A percentile compares a stretch with the other conserved stretches of the same genome.
Conservation (phyloP, 164 flowering plant species). For the Litsea cubeba region DNA sequence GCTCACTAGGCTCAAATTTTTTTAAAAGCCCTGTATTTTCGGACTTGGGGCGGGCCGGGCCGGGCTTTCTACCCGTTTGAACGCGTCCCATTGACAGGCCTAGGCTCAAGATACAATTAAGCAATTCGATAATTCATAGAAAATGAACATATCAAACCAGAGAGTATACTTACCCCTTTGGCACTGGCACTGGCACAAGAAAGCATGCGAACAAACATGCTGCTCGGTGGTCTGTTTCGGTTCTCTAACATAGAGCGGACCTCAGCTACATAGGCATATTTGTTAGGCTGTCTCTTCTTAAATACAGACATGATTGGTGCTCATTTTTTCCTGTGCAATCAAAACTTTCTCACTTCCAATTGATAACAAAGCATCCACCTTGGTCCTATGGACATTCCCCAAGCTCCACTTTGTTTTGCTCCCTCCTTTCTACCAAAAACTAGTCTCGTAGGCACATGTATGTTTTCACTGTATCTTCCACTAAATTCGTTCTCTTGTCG, state of each 20-base stretch:
- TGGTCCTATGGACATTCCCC: slow-evolving; percentile 99
- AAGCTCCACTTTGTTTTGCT: slow-evolving; percentile 36
- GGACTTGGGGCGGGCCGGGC: too few relatives aligned
- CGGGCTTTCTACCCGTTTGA: too few relatives aligned
- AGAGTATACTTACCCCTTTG: slow-evolving; percentile 64
- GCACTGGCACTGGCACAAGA: slow-evolving; percentile 72
- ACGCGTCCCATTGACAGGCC: too few relatives aligned
- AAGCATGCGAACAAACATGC: slow-evolving; percentile 99
- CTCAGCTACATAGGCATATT: slow-evolving; percentile 92
- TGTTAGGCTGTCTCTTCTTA: slow-evolving; percentile 97
- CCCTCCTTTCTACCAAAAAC: too few relatives aligned
- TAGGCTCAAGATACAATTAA: background rate
- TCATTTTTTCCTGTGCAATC: slow-evolving; percentile 98
- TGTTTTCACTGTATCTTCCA: too few relatives aligned
- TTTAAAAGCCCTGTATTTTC: too few relatives aligned
- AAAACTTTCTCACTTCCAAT: slow-evolving; percentile 97
- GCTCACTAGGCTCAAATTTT: too few relatives aligned
- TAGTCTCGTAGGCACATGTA: too few relatives aligned
- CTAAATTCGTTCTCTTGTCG: too few relatives aligned
- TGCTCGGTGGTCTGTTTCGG: slow-evolving; percentile 93
- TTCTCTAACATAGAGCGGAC: slow-evolving; percentile 97
- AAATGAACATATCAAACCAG: background rate
- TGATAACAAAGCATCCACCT: slow-evolving; percentile 93
- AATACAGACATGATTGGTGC: slow-evolving; percentile 98
- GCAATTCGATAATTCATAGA: background rate